Base-by-base conservation (phyloP, 768 basidiomycete species). In the Tulasnella sp. region DNA sequence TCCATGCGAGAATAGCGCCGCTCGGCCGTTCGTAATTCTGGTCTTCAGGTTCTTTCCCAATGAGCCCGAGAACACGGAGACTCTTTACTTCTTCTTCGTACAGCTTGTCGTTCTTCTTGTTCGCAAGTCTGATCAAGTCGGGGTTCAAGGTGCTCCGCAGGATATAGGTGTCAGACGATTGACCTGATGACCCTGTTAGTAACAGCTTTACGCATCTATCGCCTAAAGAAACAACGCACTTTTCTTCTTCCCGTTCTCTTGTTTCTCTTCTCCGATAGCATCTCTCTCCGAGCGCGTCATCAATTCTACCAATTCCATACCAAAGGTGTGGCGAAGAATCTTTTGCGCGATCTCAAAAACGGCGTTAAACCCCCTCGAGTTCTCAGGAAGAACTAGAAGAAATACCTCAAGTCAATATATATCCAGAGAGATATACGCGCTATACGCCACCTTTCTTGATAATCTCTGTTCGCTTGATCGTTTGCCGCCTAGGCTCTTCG, bases 241-340 rank as follows among this genome's bases (percentile, higher is more conserved):
- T 84, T 37, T 83, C 84, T 78, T 86, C 83, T 9, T 85, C 49
- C 45, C 31, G 73, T 58, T 70, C 78, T 76, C 74, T 70, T 76
- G 36, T 37, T 58, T 74, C 34, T 52, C 45, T 22, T 80, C 79
- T 40, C 80, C 83, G 86, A 74, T 86, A 36, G 86, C 84, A 14
- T 89, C 89, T 4, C 88, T 81, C 72, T 84, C 88, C 39, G 86
- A 88, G 31, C 90, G 88, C 0, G 89, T 84, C 67, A 89, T 88
- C 5, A 97, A 86, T 81, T 94, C 92, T 36, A 91, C 89, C 9
- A 97, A 86, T 79, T 97, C 93, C 89, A 96, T 89, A 2, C 92
- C 94, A 79, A 97, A 91, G 0, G 87, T 89, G 17, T 85, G 85
- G 17, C 84, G 83, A 4, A 97, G 84, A 8, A 88, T 88, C 6